These are phyloP conservation scores for Cryptosporidium ubiquitum DNA, from an alignment of 169 alveolate genomes.

Conservation along the genomic window DNA sequence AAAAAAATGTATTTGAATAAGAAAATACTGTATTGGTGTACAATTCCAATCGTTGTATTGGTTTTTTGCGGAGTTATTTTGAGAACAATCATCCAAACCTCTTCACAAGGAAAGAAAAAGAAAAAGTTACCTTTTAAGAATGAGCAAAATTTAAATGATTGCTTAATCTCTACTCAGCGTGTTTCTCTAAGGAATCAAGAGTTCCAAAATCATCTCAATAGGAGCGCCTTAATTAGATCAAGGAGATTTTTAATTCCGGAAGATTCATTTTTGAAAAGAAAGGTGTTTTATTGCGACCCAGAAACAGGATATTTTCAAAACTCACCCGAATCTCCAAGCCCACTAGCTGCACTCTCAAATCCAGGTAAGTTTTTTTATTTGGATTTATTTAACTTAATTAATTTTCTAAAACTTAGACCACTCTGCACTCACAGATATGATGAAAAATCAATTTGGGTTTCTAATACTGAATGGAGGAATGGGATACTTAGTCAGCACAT, in stretches of 20 bases:
- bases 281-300: constrained; percentile 11
- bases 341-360: constrained; percentile 58
- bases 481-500: constrained; percentile 81
- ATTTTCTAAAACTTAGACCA: constrained; percentile 33
- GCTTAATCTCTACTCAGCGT: constrained; percentile 31
- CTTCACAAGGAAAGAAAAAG: constrained; percentile 1
- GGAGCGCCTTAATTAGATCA: constrained; percentile 23
- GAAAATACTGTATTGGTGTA: constrained; percentile 27
- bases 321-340: constrained; percentile 58
- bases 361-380: constrained; percentile 41
- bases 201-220: constrained; percentile 39
- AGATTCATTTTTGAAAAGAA: constrained; percentile 43
- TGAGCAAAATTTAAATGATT: constrained; percentile 38
- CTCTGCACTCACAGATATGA: constrained; percentile 77
- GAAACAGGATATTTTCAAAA: constrained; percentile 39
- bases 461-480: constrained; percentile 83
- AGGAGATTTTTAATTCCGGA: constrained; percentile 40
- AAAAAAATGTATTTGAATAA: constrained; percentile 13
- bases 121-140: background rate
- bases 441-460: constrained; percentile 84
- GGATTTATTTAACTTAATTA: background rate
- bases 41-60: constrained; percentile 29
- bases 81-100: constrained; percentile 34
- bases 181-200: constrained; percentile 29
- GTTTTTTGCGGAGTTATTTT: constrained; percentile 67